A percentile compares a stretch with the other conserved stretches of the same genome.
These are phyloP conservation scores for Chlorella sorokiniana DNA, from an alignment of 139 green algal genomes.

Conservation along the genomic window DNA sequence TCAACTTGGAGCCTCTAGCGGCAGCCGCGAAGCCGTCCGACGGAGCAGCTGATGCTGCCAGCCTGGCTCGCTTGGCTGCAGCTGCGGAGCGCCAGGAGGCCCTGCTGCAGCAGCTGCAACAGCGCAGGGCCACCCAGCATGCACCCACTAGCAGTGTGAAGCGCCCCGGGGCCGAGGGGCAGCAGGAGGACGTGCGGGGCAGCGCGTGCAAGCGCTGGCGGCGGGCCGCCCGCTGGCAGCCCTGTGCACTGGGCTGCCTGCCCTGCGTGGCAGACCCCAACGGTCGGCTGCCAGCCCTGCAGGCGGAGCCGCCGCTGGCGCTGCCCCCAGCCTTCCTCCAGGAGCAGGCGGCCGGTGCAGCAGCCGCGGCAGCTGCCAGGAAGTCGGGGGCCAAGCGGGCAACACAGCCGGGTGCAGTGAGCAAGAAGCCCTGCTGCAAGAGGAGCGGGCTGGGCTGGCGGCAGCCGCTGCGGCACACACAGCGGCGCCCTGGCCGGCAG, in stretches of 20 bases:
- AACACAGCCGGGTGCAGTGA: neutral
- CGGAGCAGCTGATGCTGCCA: neutral
- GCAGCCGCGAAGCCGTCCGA: neutral
- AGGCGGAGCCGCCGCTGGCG: neutral
- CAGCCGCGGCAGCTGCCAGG: neutral
- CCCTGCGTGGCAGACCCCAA: conserved; percentile 42
- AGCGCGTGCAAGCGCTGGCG: conserved; percentile 28
- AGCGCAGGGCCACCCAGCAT: neutral
- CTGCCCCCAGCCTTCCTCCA: neutral
- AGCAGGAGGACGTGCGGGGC: too few species aligned
- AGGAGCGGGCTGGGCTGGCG: neutral
- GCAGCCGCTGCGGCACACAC: neutral
- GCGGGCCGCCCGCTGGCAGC: conserved; percentile 34
- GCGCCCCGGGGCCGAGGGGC: neutral
- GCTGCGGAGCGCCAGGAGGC: neutral
- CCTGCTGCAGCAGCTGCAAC: conserved; percentile 6
- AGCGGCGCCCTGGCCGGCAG: neutral
- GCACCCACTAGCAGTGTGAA: too few species aligned
- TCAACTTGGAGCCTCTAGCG: too few species aligned
- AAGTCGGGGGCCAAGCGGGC: neutral
- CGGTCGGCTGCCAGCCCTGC: conserved; percentile 21
- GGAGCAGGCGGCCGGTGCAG: neutral
- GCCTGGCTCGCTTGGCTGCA: neutral
- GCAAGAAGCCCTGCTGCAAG: neutral
- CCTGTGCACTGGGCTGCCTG: conserved; percentile 60